Conservation (phyloP, 148 eudicot species). For the Spergularia bocconei region DNA sequence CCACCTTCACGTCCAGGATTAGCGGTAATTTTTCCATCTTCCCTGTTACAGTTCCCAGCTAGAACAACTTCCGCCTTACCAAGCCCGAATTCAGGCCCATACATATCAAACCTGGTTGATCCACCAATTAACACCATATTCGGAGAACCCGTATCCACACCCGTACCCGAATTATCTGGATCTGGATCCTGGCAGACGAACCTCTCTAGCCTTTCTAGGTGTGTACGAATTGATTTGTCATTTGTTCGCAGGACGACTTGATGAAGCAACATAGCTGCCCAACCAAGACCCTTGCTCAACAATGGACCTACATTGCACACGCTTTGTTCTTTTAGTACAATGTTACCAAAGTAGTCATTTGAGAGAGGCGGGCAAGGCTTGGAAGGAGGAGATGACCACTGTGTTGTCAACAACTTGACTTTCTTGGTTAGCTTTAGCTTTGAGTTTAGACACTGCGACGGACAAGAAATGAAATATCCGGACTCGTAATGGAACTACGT, state of each 20-base stretch:
- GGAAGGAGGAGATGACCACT: constrained; percentile 37
- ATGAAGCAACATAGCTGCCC: constrained; percentile 35
- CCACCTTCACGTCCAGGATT: constrained; percentile 63
- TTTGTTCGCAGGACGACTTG: constrained; percentile 33
- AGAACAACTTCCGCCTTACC: constrained; percentile 54
- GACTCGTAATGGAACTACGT: constrained; percentile 2
- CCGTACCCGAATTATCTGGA: too few species aligned
- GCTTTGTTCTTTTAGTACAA: background rate
- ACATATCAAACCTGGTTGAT: constrained; percentile 68
- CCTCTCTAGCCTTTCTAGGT: background rate
- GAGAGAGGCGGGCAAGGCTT: constrained; percentile 54
- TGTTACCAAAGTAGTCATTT: background rate
- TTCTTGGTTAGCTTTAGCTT: constrained; percentile 29
- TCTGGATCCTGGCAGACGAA: background rate
- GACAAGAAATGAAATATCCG: constrained; percentile 19
- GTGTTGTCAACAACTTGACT: background rate
- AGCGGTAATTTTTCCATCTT: constrained; percentile 73
- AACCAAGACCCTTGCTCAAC: constrained; percentile 35
- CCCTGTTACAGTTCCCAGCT: constrained; percentile 60
- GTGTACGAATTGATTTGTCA: background rate
- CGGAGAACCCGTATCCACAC: constrained; percentile 21
- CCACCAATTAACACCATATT: constrained; percentile 55
- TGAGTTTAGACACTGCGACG: background rate
- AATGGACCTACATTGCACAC: constrained; percentile 33
- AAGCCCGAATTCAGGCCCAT: constrained; percentile 79